These are phyloP conservation scores for Neoboletus brunneissimus DNA, from an alignment of 768 basidiomycete genomes.

Conservation along the genomic window DNA sequence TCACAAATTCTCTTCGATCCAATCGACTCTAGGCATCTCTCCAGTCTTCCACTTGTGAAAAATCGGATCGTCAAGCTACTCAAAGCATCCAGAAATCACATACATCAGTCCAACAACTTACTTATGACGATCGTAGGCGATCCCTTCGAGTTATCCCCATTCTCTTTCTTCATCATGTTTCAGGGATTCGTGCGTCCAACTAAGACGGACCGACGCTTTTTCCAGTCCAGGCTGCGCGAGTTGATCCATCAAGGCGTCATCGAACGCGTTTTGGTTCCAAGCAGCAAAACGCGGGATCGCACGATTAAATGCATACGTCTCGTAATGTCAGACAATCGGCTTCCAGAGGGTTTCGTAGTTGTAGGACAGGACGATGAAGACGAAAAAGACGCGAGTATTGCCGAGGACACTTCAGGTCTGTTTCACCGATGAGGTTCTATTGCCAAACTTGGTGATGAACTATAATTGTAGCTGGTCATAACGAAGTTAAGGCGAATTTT, in stretches of 20 bases:
- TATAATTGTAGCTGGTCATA: conserved; percentile 30
- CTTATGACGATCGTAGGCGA: conserved; percentile 68
- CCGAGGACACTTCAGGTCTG: conserved; percentile 35
- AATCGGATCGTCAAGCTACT: conserved; percentile 70
- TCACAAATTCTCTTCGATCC: conserved; percentile 56
- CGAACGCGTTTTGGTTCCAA: conserved; percentile 72
- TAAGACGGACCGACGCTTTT: conserved; percentile 79
- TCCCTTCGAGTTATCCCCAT: neutral
- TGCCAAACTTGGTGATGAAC: neutral
- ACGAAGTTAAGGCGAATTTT: conserved; percentile 53
- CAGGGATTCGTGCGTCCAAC: conserved; percentile 77
- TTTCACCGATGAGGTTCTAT: neutral
- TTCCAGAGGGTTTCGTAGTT: conserved; percentile 36
- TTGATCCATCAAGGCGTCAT: conserved; percentile 70
- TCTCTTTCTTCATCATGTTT: conserved; percentile 1
- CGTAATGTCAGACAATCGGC: conserved; percentile 40
- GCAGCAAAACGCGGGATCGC: conserved; percentile 45
- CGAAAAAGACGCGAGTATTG: conserved; percentile 31
- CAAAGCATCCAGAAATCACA: conserved; percentile 63
- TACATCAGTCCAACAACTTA: conserved; percentile 73
- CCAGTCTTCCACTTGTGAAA: conserved; percentile 69
- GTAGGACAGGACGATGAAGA: conserved; percentile 40
- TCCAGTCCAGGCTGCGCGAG: conserved; percentile 70
- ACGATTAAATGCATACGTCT: conserved; percentile 67
- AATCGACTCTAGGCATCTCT: conserved; percentile 75